Base-by-base conservation (phyloP, 148 eudicot species). In the Mesembryanthemum crystallinum region DNA sequence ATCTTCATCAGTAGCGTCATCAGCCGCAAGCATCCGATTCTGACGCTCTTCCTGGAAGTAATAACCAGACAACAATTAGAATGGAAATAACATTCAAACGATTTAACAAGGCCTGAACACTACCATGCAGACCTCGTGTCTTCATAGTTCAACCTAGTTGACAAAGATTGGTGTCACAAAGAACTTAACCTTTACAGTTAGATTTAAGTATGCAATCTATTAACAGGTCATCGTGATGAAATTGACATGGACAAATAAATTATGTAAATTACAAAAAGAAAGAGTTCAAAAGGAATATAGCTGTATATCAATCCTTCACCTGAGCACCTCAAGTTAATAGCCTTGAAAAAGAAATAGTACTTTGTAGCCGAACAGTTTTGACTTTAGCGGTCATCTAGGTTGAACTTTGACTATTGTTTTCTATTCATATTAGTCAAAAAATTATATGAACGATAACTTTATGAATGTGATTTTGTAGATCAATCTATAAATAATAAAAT, bases 1-100 rank as follows among this genome's bases (percentile, higher is more conserved):
- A 65, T 89, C 98, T 62, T 87, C 97, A 68, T 88, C 93, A 67
- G 89, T 84, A n/a, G 87, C 76, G 69, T 87, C 92, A 78, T 89
- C 92, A 80, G 81, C 77, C 73, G 89, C 97, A 83, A 78, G 82
- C 98, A 92, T 96, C 83, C 99, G 86, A 62, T 91, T 82, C 78
- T 83, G 91, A 35, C 99, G 90, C 63, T 91, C 93, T 88, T 89
- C 81, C 99, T 96, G 82, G 42, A 87, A 71, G 61, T 64, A 32
- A 69, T 42, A 75, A 12, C 58, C 58, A 57, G 7, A 77, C 37
- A 58, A 24, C 25, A 28, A 54, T 73, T 67, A 78, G 35, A 54
- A 63, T 30, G 14, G 13, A 54, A 8, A 73, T 12, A 52, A 37
- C 59, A 29, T 35, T 45, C 45, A 42, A 3, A 58, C 33, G n/a